These are phyloP conservation scores for Monosporascus sp. DNA, from an alignment of 2,329 filamentous ascomycete species.

Conservation along the genomic window DNA sequence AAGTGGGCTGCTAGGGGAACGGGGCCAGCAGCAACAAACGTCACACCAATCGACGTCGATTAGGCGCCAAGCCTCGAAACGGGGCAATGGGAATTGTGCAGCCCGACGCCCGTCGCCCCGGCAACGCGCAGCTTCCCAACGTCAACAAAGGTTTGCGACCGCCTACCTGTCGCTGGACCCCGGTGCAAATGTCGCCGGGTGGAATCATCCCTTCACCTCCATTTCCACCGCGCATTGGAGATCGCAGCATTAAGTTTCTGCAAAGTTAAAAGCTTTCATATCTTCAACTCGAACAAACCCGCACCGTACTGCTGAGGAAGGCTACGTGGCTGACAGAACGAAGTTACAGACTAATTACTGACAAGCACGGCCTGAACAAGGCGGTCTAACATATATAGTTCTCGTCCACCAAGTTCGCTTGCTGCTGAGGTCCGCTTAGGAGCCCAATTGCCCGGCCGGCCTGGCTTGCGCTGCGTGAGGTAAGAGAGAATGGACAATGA, in stretches of 20 bases:
- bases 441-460: slow-evolving; percentile 28
- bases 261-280: background rate
- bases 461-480: slow-evolving; percentile 34
- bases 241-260: background rate
- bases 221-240: background rate
- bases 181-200: no score
- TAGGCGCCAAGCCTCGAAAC: background rate
- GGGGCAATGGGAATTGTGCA: background rate
- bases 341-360: background rate
- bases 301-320: background rate
- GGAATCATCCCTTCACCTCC: background rate
- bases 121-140: background rate
- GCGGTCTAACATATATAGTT: slow-evolving; percentile 18
- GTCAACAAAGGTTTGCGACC: background rate
- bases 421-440: slow-evolving; percentile 25
- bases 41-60: background rate
- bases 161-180: background rate
- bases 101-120: background rate
- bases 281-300: background rate
- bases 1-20: no score
- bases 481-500: slow-evolving; percentile 10
- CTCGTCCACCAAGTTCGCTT: slow-evolving; percentile 27
- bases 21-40: no score
- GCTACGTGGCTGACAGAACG: no score
- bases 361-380: slow-evolving; percentile 5